Evolutionary conservation across 2,329 filamentous ascomycete genomes (phyloP), one percentile per base, ranked within the genome.

Genomic region (Emergomyces pasteurianus): DNA sequence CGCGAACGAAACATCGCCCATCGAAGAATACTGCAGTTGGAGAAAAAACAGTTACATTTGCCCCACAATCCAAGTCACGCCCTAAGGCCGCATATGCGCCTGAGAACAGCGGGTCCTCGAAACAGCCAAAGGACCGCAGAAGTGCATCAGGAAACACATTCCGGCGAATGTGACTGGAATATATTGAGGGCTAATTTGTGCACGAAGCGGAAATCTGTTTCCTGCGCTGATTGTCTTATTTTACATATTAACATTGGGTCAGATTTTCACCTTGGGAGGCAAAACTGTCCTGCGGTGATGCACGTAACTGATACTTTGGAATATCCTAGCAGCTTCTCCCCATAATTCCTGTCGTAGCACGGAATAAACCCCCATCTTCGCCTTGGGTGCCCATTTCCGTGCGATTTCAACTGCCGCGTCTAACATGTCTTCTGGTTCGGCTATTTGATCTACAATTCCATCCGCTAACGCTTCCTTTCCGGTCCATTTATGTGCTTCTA

Each of bases 21-120:
- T 63, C 67, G 9, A 68, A 71, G 21, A 67, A 67, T 55, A 70
- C 69, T 38, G 75, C 74, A 0, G 76, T 77, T 31, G 78, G 78
- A 18, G 78, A 80, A 64, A 79, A 82, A 66, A 80, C 85, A 65
- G 79, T 87, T 62, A 83, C 82, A 0, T 87, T 86, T 72, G 80
- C 78, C 58, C 83, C 84, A 0, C 73, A 76, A 53, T 71, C 72
- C 62, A 80, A 79, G 67, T 64, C 68, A 61, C 67, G 66, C 57
- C 57, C 65, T 8, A 68, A 66, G 64, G 64, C 67, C 5, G 65
- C 64, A 28, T 47, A 57, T 40, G 46, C 54, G 26, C 26, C 43
- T 46, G 63, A 63, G 4, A 63, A 68, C 54, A 63, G 62, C 38
- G 66, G 65, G 59, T 60, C 65, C 38, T 64, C 63, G 56, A 70